phyloP scores from a whole-genome alignment of 768 basidiomycete genomes.

The Podaxis mareebaensis region DNA sequence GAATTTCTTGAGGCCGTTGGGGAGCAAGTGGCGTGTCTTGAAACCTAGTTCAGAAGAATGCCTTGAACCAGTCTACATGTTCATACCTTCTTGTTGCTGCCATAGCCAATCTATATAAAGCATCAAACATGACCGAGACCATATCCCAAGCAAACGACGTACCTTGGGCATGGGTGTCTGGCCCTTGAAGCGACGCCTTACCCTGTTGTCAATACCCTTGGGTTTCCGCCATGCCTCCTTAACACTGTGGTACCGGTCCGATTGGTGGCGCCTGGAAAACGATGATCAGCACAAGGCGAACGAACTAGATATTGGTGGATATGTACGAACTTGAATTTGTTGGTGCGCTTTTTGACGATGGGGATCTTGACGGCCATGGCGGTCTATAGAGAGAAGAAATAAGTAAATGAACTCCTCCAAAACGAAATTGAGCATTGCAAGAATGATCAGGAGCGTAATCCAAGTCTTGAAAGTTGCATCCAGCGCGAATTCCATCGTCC shows the following conservation, averaged over 20 bases:
- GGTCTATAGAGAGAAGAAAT: constrained; percentile 28
- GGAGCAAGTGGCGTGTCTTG: constrained; percentile 92
- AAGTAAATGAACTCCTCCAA: constrained; percentile 18
- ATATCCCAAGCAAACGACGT: constrained; percentile 23
- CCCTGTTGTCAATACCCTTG: constrained; percentile 99
- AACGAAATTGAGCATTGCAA: constrained; percentile 18
- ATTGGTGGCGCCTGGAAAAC: constrained; percentile 86
- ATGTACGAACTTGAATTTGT: constrained; percentile 84
- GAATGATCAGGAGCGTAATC: constrained; percentile 28
- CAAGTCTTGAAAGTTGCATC: constrained; percentile 32
- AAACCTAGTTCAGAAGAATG: constrained; percentile 9
- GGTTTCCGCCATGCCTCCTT: constrained; percentile 99
- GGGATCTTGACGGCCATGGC: constrained; percentile 50
- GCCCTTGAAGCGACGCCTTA: constrained; percentile 93
- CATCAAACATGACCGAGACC: constrained; percentile 2
- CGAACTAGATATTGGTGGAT: neutral
- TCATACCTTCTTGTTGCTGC: constrained; percentile 81
- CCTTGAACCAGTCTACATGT: constrained; percentile 20
- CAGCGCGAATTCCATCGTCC: constrained; percentile 27
- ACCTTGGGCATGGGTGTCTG: constrained; percentile 97
- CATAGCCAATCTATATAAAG: constrained; percentile 70
- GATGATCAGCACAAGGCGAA: constrained; percentile 9
- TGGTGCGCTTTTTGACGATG: constrained; percentile 96
- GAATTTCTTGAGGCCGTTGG: constrained; percentile 95
- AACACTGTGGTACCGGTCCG: constrained; percentile 94